A percentile compares a stretch with the other conserved stretches of the same genome.
phyloP scores from a whole-genome alignment of 352 stramenopile genomes.

The Globisporangium megalacanthum region DNA sequence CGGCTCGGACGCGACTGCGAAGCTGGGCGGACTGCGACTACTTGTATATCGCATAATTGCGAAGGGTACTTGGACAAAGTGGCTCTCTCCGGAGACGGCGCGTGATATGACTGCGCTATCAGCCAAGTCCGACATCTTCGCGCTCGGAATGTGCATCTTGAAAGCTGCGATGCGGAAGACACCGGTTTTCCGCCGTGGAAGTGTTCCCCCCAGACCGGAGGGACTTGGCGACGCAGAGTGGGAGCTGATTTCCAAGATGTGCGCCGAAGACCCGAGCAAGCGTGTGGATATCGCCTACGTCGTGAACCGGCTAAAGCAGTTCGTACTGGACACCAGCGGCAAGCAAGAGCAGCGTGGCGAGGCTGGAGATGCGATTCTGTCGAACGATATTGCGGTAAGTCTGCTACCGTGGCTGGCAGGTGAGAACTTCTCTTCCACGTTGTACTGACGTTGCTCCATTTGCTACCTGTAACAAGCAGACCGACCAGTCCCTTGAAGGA shows the following conservation, averaged over 20 bases:
- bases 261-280: neutral
- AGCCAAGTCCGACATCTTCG: slow-evolving; percentile 20
- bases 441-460: too few relatives aligned
- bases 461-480: neutral
- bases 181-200: neutral
- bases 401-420: too few relatives aligned
- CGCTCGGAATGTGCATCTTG: slow-evolving; percentile 21
- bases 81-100: neutral
- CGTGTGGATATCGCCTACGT: slow-evolving; percentile 1
- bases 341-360: too few relatives aligned
- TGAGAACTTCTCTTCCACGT: too few relatives aligned
- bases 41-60: too few relatives aligned
- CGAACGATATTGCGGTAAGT: too few relatives aligned
- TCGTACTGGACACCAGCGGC: neutral
- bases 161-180: slow-evolving; percentile 6
- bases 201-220: neutral
- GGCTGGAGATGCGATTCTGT: too few relatives aligned
- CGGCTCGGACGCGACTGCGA: slow-evolving; percentile 8
- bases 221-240: slow-evolving; percentile 1
- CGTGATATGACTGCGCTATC: neutral
- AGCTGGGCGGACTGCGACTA: slow-evolving; percentile 5
- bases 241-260: slow-evolving; percentile 4
- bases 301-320: slow-evolving; percentile 1
- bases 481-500: neutral
- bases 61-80: too few relatives aligned